phyloP scores from a whole-genome alignment of 208 protist species.

The Trypanosoma rangeli region DNA sequence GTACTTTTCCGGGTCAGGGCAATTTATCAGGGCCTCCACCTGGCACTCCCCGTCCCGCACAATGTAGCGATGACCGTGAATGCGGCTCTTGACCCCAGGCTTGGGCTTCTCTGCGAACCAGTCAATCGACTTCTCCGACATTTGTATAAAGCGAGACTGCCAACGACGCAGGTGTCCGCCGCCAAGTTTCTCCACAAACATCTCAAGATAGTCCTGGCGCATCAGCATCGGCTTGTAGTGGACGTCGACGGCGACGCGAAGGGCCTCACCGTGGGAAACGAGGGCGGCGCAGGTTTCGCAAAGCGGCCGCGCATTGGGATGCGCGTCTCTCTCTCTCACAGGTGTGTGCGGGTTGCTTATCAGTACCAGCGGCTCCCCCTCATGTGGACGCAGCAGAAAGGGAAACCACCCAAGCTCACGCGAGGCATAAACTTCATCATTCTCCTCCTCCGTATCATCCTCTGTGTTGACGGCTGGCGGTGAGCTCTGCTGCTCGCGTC shows the following conservation, averaged over 20 bases:
- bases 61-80: slow-evolving; percentile 22
- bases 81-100: slow-evolving; percentile 21
- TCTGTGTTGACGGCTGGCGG: slow-evolving; percentile 3
- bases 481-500: background rate
- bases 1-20: slow-evolving; percentile 10
- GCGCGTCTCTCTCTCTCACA: slow-evolving; percentile 4
- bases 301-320: slow-evolving; percentile 4
- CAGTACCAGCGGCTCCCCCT: slow-evolving; percentile 17
- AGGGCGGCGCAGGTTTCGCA: slow-evolving; percentile 15
- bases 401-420: slow-evolving; percentile 25
- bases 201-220: slow-evolving; percentile 14
- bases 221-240: slow-evolving; percentile 19
- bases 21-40: background rate
- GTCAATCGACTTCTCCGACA: slow-evolving; percentile 28
- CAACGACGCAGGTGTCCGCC: slow-evolving; percentile 18
- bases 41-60: slow-evolving; percentile 11
- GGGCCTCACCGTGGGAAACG: slow-evolving; percentile 10
- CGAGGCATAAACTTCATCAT: slow-evolving; percentile 20
- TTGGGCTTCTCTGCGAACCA: slow-evolving; percentile 25
- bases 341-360: slow-evolving; percentile 1
- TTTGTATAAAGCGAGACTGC: slow-evolving; percentile 24
- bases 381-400: slow-evolving; percentile 17
- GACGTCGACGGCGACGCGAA: slow-evolving; percentile 21
- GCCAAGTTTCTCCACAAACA: slow-evolving; percentile 30
- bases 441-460: slow-evolving; percentile 19